Conservation (phyloP, 768 basidiomycete genomes). For the Sistotremastrum suecicum region DNA sequence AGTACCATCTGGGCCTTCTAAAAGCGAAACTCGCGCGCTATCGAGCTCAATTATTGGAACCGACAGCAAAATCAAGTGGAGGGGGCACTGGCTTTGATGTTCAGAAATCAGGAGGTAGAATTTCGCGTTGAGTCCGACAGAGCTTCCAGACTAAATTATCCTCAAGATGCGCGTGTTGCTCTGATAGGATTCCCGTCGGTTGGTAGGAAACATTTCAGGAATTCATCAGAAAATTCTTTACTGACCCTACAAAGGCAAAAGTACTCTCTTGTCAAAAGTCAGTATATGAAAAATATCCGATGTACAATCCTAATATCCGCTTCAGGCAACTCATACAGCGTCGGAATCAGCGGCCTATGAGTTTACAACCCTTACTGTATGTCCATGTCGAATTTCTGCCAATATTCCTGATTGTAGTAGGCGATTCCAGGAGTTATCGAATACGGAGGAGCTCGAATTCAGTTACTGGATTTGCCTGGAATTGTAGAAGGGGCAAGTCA, state of each 20-base stretch:
- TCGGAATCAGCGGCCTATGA: conserved; percentile 88
- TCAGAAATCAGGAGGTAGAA: conserved; percentile 50
- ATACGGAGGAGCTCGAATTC: conserved; percentile 86
- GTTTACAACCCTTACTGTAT: conserved; percentile 81
- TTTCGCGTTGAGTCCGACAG: neutral
- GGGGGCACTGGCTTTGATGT: conserved; percentile 82
- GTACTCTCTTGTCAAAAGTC: neutral
- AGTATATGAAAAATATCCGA: conserved; percentile 1
- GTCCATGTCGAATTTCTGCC: conserved; percentile 8
- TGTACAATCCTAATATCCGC: conserved; percentile 72
- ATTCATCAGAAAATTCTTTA: neutral
- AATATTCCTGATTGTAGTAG: conserved; percentile 19
- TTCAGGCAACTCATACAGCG: conserved; percentile 83
- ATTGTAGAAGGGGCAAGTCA: conserved; percentile 91
- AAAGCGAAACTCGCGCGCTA: conserved; percentile 94
- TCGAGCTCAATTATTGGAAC: conserved; percentile 89
- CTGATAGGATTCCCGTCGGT: conserved; percentile 95
- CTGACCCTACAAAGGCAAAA: neutral
- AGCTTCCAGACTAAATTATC: neutral
- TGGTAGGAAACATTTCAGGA: conserved; percentile 44
- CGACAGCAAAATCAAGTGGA: conserved; percentile 68
- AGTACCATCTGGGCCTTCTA: conserved; percentile 84
- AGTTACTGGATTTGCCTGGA: conserved; percentile 89
- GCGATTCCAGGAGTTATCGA: conserved; percentile 97
- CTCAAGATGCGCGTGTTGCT: conserved; percentile 68